Base-by-base conservation (phyloP, 768 basidiomycete genomes). In the Cystofilobasidium bisporidii region DNA sequence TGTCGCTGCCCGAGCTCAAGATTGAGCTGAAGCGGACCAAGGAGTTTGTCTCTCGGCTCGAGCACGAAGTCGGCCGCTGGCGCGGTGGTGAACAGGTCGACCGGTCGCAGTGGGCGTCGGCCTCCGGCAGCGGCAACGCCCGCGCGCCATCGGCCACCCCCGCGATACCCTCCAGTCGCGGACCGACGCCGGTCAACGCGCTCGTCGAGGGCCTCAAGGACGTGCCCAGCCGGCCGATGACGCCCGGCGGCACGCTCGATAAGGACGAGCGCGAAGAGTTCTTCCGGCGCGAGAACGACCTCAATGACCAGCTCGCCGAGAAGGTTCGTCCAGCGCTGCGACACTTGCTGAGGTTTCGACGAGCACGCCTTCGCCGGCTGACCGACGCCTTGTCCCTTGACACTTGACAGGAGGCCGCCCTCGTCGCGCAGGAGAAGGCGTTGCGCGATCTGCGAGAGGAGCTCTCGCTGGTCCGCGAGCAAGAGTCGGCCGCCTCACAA, bases 261-360 rank as follows among this genome's bases (percentile, higher is more conserved):
- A 91, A 92, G 80, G 96, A 98, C 73, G 96, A 99, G 79, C 81
- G 93, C 67, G 96, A 99, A 71, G 96, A 98, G 62, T 99, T 98
- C 82, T 78, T 99, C 78, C 86, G 85, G 75, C 79, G 96, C 70
- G 96, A 99, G 82, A 98, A 98, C 72, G 96, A 99, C 77, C 81
- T 99, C 64, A 93, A 86, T 69, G 96, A 99, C 77, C 81, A 85
- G 72, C 81, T 99, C 53, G 89, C 90, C 4, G 94, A 97, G 80
- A 89, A 79, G 74, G 79, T 79, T 55, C 55, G 78, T 67, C 45
- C 15, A n/a, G n/a, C n/a, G n/a, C n/a, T n/a, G n/a, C n/a, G n/a
- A n/a, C n/a, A n/a, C n/a, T n/a, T n/a, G n/a, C n/a, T n/a, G n/a
- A n/a, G n/a, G n/a, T n/a, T n/a, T n/a, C n/a, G n/a, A n/a, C n/a